Percentiles rank a stretch among this genome's conserved stretches.
These are phyloP conservation scores for Phytophthora palmivora DNA, from an alignment of 352 stramenopile genomes.

Conservation along the genomic window DNA sequence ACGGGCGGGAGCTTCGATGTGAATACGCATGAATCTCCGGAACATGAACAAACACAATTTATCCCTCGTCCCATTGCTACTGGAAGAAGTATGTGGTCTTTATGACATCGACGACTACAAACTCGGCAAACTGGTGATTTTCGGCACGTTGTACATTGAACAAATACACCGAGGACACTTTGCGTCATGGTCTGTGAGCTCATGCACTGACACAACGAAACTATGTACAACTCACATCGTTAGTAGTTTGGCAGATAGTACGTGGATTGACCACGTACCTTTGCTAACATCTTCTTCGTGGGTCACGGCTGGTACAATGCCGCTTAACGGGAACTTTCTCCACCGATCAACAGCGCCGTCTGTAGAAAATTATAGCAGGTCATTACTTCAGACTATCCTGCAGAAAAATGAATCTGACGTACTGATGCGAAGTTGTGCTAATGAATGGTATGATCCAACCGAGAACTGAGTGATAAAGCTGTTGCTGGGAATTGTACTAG, in stretches of 20 bases:
- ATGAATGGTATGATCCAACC: constrained; percentile 55
- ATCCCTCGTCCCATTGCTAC: constrained; percentile 18
- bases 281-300: constrained; percentile 23
- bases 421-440: constrained; percentile 66
- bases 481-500: constrained; percentile 14
- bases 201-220: constrained; percentile 41
- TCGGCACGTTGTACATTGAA: constrained; percentile 59
- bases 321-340: constrained; percentile 61
- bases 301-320: constrained; percentile 29
- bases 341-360: constrained; percentile 63
- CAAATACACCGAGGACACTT: constrained; percentile 47
- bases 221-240: constrained; percentile 18
- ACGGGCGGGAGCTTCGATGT: constrained; percentile 6
- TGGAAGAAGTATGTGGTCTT: constrained; percentile 37
- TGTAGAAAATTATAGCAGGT: too few relatives aligned
- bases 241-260: not conserved
- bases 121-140: constrained; percentile 53
- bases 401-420: constrained; percentile 5
- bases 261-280: constrained; percentile 6
- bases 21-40: constrained; percentile 15
- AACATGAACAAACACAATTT: constrained; percentile 18
- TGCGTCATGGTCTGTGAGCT: constrained; percentile 39
- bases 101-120: constrained; percentile 64
- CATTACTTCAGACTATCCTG: too few relatives aligned
- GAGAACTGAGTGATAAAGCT: constrained; percentile 68